Base-by-base conservation (phyloP, 2,329 filamentous ascomycete species). In the Pseudogymnoascus destructans region DNA sequence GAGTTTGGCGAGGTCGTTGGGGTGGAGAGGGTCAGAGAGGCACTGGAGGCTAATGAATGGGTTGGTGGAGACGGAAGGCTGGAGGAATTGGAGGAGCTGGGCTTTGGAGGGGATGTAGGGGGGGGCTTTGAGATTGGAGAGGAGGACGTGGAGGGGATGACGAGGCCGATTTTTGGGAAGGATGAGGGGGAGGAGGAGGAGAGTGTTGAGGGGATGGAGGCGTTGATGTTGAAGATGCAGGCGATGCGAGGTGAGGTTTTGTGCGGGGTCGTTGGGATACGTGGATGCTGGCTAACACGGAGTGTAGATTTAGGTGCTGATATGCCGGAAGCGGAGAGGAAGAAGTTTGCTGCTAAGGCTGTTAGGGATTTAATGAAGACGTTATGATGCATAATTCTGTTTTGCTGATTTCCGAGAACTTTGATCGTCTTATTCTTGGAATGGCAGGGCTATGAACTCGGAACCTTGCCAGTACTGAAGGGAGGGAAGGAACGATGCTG, bases 21-120 rank as follows among this genome's bases (percentile, higher is more conserved):
- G 13, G 74, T 85, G 35, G 73, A 78, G 0, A 75, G 84, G 8
- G 74, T 81, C 2, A 73, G 74, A 7, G 82, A 86, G 65, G 83
- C 82, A 0, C 69, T 87, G 11, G 77, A 86, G 65, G 74, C 81
- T 13, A 86, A 85, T 66, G 82, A 85, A 68, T 87, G 84, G 84
- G 74, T 73, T 1, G 67, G 63, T 13, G 7, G 68, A 2, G 69
- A 71, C 36, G 67, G 71, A 0, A 69, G 71, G 19, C 69, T 71
- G 30, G 70, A 66, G 1, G 69, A 71, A 13, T 63, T 73, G 46
- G 70, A 73, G 60, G 63, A 55, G 68, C 69, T 59, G 65, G 62
- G 17, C 72, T 61, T 71, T 73, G 68, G 64, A 73, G 23, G 68
- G 70, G 2, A 66, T 73, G 58, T 72, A 70, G 58, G 64, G 64